phyloP scores from a whole-genome alignment of 192 early-diverging fungal species.

The Coemansia brasiliensis region DNA sequence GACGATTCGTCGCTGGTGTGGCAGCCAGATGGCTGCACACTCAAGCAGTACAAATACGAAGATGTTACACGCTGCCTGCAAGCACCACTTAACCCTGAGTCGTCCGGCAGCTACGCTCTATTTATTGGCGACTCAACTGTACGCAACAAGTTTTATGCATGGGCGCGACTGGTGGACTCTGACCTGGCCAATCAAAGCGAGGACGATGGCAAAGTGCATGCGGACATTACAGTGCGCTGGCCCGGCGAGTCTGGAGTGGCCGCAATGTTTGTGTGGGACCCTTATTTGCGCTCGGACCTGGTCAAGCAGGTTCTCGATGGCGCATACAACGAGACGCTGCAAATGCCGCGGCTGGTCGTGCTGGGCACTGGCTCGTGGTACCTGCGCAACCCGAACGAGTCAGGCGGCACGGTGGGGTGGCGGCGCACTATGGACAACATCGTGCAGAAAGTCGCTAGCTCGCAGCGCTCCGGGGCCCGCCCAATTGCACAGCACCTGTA shows the following conservation, averaged over 20 bases:
- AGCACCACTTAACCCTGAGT: background rate
- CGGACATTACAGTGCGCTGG: slow-evolving; percentile 39
- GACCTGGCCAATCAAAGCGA: slow-evolving; percentile 21
- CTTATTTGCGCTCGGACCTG: slow-evolving; percentile 57
- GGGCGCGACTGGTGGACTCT: slow-evolving; percentile 52
- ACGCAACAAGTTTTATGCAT: slow-evolving; percentile 61
- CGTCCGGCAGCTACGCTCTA: slow-evolving; percentile 28
- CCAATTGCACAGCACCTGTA: slow-evolving; percentile 23
- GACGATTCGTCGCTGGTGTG: slow-evolving; percentile 50
- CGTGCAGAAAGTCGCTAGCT: slow-evolving; percentile 8
- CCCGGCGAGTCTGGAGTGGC: slow-evolving; percentile 30
- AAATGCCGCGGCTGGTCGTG: slow-evolving; percentile 46
- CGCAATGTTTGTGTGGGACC: slow-evolving; percentile 74
- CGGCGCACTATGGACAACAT: slow-evolving; percentile 43
- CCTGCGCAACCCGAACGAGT: slow-evolving; percentile 55
- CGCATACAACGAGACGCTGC: slow-evolving; percentile 8
- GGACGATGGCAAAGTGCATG: slow-evolving; percentile 29
- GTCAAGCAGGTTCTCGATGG: slow-evolving; percentile 26
- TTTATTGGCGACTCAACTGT: slow-evolving; percentile 72
- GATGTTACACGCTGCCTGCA: slow-evolving; percentile 24
- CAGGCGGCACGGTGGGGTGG: slow-evolving; percentile 53
- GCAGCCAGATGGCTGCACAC: slow-evolving; percentile 65
- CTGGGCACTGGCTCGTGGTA: slow-evolving; percentile 67
- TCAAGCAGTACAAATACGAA: slow-evolving; percentile 55
- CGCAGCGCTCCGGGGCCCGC: background rate